Evolutionary conservation across 257 asterid genomes (phyloP), one percentile per base, ranked within the genome.

Genomic region (Capsicum baccatum): DNA sequence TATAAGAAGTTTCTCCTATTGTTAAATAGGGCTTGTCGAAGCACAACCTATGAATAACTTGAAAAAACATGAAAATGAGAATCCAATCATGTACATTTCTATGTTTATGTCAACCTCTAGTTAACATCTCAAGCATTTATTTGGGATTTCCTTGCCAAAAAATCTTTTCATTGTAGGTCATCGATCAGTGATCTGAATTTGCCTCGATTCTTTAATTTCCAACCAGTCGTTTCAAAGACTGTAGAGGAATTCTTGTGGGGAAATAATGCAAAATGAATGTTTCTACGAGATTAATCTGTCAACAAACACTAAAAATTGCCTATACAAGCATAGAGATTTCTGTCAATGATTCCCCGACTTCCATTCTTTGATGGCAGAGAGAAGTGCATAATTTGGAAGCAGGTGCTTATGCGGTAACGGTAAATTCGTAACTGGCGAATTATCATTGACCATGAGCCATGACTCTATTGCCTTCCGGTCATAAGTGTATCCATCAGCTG

Each of bases 401-500:
- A 96, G 89, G 85, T 79, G 80, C 64, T 93, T 93, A 87, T 92
- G 96, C 21, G 89, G 91, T 87, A 96, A 85, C 5, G 85, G 91
- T 80, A 83, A 83, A 76, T 85, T 87, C 60, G 97, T 93, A 86
- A 91, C 80, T 0, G 99, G 99, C 44, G 99, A 96, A 54, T 85
- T 86, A 50, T 90, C 92, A 6, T 88, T 91, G 86, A 84, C 88
- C 64, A 70, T 71, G 15, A 94, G 88, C 99, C 99, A 94, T 21
- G 44, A 86, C 85, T 93, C 97, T 26, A 94, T 93, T 7, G 95
- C 98, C 83, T 66, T 87, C 79, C 96, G 85, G 12, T 96, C 97
- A 62, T 96, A 96, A 0, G 98, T 91, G 83, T 96, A 93, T 33
- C 99, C 99, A 85, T 96, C 99, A 73, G 92, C 97, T 78, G 98